Conservation (phyloP, 495 filamentous ascomycete genomes). For the Penicillium verhagenii region DNA sequence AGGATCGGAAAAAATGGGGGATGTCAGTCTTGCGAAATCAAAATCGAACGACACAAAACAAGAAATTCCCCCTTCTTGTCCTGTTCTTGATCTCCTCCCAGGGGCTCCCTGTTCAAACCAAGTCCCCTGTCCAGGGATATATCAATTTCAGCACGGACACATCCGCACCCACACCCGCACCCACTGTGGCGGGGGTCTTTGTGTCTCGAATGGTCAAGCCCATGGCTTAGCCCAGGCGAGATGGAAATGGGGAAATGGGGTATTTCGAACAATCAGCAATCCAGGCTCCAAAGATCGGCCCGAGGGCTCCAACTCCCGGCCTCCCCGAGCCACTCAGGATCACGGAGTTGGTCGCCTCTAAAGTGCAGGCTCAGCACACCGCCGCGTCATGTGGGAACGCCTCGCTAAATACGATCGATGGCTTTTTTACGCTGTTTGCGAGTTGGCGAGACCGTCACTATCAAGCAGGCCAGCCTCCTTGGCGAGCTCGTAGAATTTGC, state of each 20-base stretch:
- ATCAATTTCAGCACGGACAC: too few relatives aligned
- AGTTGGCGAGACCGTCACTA: constrained; percentile 34
- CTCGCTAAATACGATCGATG: constrained; percentile 15
- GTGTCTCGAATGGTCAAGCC: constrained; percentile 9
- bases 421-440: constrained; percentile 19
- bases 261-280: constrained; percentile 16
- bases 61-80: too few relatives aligned
- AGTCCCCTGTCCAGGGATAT: constrained; percentile 12
- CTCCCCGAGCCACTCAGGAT: constrained; percentile 27
- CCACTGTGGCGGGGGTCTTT: constrained; percentile 12
- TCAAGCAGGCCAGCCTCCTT: constrained; percentile 57
- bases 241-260: background rate
- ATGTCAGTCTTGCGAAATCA: constrained; percentile 1
- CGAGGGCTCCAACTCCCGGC: constrained; percentile 13
- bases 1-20: background rate
- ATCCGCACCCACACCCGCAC: constrained; percentile 22
- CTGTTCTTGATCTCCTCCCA: constrained; percentile 13
- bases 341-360: constrained; percentile 7
- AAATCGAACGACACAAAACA: background rate
- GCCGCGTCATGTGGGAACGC: constrained; percentile 9
- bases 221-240: constrained; percentile 18
- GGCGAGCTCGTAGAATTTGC: constrained; percentile 57
- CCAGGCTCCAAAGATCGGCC: constrained; percentile 17
- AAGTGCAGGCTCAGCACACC: constrained; percentile 7
- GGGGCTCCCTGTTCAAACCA: constrained; percentile 9